These are phyloP conservation scores for Copromyces sp. DNA, from an alignment of 495 filamentous ascomycete species.

Conservation along the genomic window DNA sequence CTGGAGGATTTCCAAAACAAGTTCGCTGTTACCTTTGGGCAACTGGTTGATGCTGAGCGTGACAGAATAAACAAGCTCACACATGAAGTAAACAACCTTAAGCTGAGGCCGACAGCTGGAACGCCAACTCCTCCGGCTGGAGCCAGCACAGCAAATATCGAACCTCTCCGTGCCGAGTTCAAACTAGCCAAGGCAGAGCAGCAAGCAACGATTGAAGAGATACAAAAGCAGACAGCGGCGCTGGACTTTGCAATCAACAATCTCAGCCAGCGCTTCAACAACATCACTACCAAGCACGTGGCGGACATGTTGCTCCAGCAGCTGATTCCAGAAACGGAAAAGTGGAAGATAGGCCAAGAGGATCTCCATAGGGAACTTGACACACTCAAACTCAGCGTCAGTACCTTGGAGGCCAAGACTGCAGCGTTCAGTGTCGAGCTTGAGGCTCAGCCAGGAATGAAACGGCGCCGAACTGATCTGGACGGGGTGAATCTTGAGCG, in stretches of 20 bases:
- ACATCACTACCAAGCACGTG: slow-evolving; percentile 18
- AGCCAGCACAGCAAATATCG: not conserved
- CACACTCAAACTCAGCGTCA: not conserved
- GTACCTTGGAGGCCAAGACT: not conserved
- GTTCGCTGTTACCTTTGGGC: not conserved
- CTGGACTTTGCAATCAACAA: slow-evolving; percentile 1
- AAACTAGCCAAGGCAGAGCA: not conserved
- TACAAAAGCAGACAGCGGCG: not conserved
- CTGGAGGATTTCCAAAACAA: not conserved
- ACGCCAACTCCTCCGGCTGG: not conserved
- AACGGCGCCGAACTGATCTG: not conserved
- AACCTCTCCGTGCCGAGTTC: not conserved
- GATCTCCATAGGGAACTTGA: not conserved
- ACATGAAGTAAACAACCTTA: not conserved
- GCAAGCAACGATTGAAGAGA: not conserved
- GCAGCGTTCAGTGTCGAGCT: not conserved
- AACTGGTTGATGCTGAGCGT: not conserved
- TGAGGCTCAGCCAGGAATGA: not conserved
- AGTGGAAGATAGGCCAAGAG: not conserved
- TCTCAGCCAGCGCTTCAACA: slow-evolving; percentile 18
- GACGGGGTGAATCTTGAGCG: not conserved
- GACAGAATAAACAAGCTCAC: not conserved
- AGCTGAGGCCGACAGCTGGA: not conserved
- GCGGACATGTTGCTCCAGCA: slow-evolving; percentile 17
- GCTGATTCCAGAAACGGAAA: slow-evolving; percentile 2